phyloP scores from a whole-genome alignment of 2,329 filamentous ascomycete genomes.

The Neophaeococcomyces aloes region DNA sequence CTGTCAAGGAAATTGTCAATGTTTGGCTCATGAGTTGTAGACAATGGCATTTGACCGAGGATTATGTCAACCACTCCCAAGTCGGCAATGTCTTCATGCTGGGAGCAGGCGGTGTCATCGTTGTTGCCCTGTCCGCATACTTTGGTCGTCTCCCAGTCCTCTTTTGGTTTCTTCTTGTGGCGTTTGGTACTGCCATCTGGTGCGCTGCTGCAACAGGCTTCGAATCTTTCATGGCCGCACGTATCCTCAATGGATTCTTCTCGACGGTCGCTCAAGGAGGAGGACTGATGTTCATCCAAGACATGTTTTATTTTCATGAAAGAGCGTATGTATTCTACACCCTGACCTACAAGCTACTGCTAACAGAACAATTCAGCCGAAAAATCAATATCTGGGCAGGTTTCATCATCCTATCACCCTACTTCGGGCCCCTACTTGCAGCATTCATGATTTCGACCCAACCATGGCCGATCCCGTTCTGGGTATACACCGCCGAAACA shows the following conservation, averaged over 20 bases:
- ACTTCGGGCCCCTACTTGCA: slow-evolving; percentile 22
- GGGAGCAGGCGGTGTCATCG: slow-evolving; percentile 25
- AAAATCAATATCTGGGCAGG: slow-evolving; percentile 33
- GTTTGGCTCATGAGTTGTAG: slow-evolving; percentile 31
- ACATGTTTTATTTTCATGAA: slow-evolving; percentile 34
- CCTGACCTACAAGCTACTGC: no score
- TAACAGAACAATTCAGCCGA: no score
- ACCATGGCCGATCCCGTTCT: slow-evolving; percentile 30
- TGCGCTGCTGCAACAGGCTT: slow-evolving; percentile 30
- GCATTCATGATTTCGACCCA: slow-evolving; percentile 31
- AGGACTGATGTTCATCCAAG: slow-evolving; percentile 36
- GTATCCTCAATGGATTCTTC: slow-evolving; percentile 38
- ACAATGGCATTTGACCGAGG: slow-evolving; percentile 38
- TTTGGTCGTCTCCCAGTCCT: slow-evolving; percentile 37
- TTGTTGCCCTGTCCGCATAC: slow-evolving; percentile 28
- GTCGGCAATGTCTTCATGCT: slow-evolving; percentile 5
- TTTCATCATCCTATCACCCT: slow-evolving; percentile 27
- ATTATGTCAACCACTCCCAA: slow-evolving; percentile 30
- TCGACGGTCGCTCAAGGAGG: slow-evolving; percentile 32
- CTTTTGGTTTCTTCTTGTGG: slow-evolving; percentile 30
- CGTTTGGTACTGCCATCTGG: slow-evolving; percentile 31
- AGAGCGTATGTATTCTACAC: no score
- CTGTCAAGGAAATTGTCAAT: slow-evolving; percentile 31
- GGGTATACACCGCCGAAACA: slow-evolving; percentile 26
- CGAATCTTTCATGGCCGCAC: slow-evolving; percentile 32